These are phyloP conservation scores for Oxytropis ochrocephala DNA, from an alignment of 306 rosid species.

Conservation along the genomic window DNA sequence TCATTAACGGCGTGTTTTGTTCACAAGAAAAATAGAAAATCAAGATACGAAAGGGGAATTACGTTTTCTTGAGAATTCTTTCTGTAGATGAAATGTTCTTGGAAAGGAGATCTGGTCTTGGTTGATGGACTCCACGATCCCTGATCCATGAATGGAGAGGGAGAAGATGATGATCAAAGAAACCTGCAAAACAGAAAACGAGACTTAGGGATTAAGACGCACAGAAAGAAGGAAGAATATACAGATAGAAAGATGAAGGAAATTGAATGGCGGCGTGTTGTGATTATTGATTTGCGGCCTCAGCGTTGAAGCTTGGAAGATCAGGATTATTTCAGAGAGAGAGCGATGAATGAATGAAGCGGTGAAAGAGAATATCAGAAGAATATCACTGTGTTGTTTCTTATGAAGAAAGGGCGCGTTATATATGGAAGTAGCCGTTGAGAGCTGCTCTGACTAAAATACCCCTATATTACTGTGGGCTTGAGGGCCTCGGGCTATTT, in stretches of 20 bases:
- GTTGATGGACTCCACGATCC: slow-evolving; percentile 18
- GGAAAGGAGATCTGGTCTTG: slow-evolving; percentile 13
- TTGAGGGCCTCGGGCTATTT: too few relatives aligned
- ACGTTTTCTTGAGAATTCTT: slow-evolving; percentile 33
- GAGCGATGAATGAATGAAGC: neutral
- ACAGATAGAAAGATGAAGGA: neutral
- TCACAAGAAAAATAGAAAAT: neutral
- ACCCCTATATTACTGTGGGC: neutral
- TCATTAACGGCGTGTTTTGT: neutral
- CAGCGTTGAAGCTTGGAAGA: neutral
- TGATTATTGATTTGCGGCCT: neutral
- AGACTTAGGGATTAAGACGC: neutral
- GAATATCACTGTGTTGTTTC: too few relatives aligned
- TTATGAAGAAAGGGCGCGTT: neutral
- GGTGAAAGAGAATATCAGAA: neutral
- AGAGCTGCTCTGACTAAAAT: neutral
- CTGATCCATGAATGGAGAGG: slow-evolving; percentile 19
- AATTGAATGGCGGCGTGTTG: neutral
- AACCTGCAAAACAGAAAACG: neutral
- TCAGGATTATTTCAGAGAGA: too few relatives aligned
- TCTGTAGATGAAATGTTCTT: neutral
- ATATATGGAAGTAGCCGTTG: slow-evolving; percentile 28
- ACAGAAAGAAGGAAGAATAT: neutral
- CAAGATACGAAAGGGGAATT: neutral
- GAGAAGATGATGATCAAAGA: neutral